Conservation (phyloP, 1,284 basidiomycete genomes). For the Mycosarcoma mackinlayi region DNA sequence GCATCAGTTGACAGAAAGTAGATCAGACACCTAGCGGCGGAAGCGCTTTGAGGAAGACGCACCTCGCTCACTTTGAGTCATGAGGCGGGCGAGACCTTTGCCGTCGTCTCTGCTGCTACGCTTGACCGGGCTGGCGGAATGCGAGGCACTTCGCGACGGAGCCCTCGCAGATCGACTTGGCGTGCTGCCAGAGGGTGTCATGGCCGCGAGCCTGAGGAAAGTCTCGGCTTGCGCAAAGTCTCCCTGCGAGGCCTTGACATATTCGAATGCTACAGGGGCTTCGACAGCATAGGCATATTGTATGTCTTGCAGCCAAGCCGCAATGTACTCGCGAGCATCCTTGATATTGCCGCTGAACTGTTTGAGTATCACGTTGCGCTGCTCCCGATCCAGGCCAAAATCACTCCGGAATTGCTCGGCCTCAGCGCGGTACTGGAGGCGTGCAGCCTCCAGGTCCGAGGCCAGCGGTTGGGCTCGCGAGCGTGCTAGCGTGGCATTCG, state of each 20-base stretch:
- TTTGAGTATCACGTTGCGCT: slow-evolving; percentile 10
- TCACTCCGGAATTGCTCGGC: slow-evolving; percentile 23
- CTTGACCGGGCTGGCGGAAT: slow-evolving; percentile 21
- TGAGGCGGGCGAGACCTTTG: slow-evolving; percentile 5
- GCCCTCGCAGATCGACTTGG: background rate
- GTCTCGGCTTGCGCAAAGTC: slow-evolving; percentile 35
- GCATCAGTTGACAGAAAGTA: background rate
- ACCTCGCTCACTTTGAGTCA: background rate
- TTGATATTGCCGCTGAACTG: slow-evolving; percentile 24
- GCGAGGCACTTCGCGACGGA: slow-evolving; percentile 2
- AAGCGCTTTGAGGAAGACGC: slow-evolving; percentile 16
- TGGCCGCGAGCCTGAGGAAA: slow-evolving; percentile 22
- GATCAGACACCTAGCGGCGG: slow-evolving; percentile 4
- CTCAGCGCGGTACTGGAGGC: slow-evolving; percentile 20
- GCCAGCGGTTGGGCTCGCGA: background rate
- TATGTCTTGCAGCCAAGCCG: slow-evolving; percentile 23
- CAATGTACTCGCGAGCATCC: slow-evolving; percentile 18
- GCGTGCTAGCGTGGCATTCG: background rate
- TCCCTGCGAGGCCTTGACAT: slow-evolving; percentile 39
- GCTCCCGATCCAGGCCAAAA: slow-evolving; percentile 18
- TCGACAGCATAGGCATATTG: slow-evolving; percentile 21
- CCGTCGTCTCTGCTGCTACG: slow-evolving; percentile 3
- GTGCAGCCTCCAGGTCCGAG: slow-evolving; percentile 15
- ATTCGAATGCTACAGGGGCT: slow-evolving; percentile 28
- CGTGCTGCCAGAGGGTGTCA: slow-evolving; percentile 12